Evolutionary conservation across 2,329 filamentous ascomycete genomes (phyloP).

Genomic region (Aspergillus sp.): DNA sequence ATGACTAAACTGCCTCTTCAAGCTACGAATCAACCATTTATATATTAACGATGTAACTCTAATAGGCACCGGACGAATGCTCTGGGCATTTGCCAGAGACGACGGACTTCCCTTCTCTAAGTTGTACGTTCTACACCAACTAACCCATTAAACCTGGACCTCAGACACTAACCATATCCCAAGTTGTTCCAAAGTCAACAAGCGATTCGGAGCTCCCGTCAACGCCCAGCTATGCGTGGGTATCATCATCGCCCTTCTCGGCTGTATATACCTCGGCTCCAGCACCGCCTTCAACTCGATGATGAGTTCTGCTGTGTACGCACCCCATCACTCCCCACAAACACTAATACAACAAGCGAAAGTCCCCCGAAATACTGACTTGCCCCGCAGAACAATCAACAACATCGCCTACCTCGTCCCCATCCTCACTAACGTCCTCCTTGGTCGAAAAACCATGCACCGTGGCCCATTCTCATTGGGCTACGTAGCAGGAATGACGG

Average conservation of each 20-base stretch:
- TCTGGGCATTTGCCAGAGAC: constrained; percentile 63
- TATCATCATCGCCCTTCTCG: constrained; percentile 57
- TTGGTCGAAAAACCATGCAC: constrained; percentile 46
- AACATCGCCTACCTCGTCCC: constrained; percentile 51
- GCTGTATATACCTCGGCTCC: constrained; percentile 66
- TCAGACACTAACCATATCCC: constrained; percentile 25
- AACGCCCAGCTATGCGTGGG: constrained; percentile 57
- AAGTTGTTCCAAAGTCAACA: constrained; percentile 47
- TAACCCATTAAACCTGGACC: no score
- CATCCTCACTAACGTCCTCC: constrained; percentile 50
- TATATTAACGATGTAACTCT: neutral
- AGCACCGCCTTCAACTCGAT: constrained; percentile 66
- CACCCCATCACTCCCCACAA: neutral
- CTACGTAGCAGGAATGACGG: constrained; percentile 40
- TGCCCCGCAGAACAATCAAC: constrained; percentile 44
- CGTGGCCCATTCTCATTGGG: constrained; percentile 51
- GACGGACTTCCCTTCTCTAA: constrained; percentile 42
- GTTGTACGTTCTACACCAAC: constrained; percentile 7
- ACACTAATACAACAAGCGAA: accelerated
- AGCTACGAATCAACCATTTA: neutral
- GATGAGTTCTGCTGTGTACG: constrained; percentile 29
- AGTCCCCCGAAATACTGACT: neutral
- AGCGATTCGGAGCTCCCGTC: constrained; percentile 49
- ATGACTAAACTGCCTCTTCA: neutral
- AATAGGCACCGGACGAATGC: constrained; percentile 54